These are phyloP conservation scores for Nematodospora valgi DNA, from an alignment of 805 yeast species.

Conservation along the genomic window DNA sequence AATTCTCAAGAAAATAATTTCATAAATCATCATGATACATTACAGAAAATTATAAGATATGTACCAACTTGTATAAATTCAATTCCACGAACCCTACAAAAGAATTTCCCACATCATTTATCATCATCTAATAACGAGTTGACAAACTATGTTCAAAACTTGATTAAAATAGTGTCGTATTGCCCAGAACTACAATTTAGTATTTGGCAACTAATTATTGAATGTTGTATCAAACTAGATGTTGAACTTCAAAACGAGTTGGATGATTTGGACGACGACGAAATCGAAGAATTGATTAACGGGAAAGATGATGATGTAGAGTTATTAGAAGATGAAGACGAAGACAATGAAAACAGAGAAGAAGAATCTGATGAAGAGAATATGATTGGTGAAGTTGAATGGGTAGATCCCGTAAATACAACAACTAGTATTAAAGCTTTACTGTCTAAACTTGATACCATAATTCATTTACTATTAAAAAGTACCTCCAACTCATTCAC, in stretches of 20 bases:
- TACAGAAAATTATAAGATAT: conserved; percentile 60
- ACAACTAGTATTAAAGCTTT: conserved; percentile 49
- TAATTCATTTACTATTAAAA: conserved; percentile 56
- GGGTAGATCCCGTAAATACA: conserved; percentile 37
- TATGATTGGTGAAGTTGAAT: conserved; percentile 42
- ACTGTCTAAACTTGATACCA: conserved; percentile 67
- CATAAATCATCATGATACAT: conserved; percentile 53
- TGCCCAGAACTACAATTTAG: conserved; percentile 72
- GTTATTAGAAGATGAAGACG: conserved; percentile 28
- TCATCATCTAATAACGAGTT: conserved; percentile 52
- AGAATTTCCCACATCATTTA: conserved; percentile 73
- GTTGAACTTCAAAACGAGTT: conserved; percentile 87
- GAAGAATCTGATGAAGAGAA: conserved; percentile 32
- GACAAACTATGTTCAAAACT: conserved; percentile 62
- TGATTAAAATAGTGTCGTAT: conserved; percentile 58
- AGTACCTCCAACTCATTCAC: conserved; percentile 50
- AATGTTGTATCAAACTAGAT: conserved; percentile 79
- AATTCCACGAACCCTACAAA: conserved; percentile 55
- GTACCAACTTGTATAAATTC: conserved; percentile 79
- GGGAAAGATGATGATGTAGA: conserved; percentile 56
- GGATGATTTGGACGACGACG: conserved; percentile 75
- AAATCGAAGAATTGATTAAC: conserved; percentile 50
- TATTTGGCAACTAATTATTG: conserved; percentile 78
- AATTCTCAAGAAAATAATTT: conserved; percentile 10
- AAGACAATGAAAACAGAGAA: conserved; percentile 37